These are phyloP conservation scores for Candida gorgasii DNA, from an alignment of 805 yeast genomes.

Conservation along the genomic window DNA sequence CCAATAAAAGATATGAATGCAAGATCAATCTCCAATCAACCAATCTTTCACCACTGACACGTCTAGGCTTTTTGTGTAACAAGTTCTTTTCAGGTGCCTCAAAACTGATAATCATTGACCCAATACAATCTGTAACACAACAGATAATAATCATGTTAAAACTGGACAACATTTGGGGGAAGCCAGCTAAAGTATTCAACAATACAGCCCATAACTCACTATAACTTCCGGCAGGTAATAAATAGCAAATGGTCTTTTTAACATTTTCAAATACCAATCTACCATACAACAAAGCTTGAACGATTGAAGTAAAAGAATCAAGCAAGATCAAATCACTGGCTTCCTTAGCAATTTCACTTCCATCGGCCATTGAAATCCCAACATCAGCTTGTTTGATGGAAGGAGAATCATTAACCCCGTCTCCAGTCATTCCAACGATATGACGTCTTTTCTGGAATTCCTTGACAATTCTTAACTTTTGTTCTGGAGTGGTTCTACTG, in stretches of 20 bases:
- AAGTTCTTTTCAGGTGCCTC: constrained; percentile 46
- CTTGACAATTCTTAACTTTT: constrained; percentile 49
- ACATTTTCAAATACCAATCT: constrained; percentile 51
- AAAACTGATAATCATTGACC: constrained; percentile 45
- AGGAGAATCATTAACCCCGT: constrained; percentile 38
- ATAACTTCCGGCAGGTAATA: constrained; percentile 54
- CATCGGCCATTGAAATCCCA: constrained; percentile 30
- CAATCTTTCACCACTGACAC: constrained; percentile 40
- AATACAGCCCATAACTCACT: constrained; percentile 54
- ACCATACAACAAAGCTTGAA: constrained; percentile 42
- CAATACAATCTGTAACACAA: constrained; percentile 48
- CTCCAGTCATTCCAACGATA: constrained; percentile 38
- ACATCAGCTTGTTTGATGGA: constrained; percentile 37
- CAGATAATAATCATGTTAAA: constrained; percentile 53
- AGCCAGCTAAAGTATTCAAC: constrained; percentile 47
- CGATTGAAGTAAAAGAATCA: constrained; percentile 28
- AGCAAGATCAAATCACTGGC: constrained; percentile 33
- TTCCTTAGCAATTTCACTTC: constrained; percentile 40
- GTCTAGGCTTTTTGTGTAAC: constrained; percentile 43
- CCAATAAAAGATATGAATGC: constrained; percentile 46
- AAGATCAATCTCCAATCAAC: constrained; percentile 39
- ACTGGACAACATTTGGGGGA: constrained; percentile 50
- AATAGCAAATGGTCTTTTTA: constrained; percentile 46
- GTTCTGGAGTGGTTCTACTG: constrained; percentile 48
- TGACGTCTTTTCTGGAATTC: constrained; percentile 39